A percentile compares a stretch with the other conserved stretches of the same genome.
Conservation (phyloP, 306 rosid genomes). For the Pyrus communis region DNA sequence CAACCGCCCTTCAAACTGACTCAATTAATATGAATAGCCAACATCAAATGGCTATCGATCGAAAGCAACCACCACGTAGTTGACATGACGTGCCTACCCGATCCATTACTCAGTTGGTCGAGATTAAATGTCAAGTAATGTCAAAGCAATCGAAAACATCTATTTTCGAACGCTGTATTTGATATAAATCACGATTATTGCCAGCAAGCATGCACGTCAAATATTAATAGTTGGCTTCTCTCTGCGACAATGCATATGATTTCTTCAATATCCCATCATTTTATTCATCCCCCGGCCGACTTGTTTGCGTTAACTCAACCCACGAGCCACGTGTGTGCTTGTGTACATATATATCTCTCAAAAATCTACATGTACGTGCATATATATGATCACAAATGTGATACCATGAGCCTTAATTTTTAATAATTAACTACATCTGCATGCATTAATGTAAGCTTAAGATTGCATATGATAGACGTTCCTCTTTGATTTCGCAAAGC, state of each 20-base stretch:
- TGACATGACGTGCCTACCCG: neutral
- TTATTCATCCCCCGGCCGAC: neutral
- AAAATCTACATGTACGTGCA: neutral
- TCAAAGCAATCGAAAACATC: neutral
- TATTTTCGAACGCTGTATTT: neutral
- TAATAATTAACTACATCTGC: no score
- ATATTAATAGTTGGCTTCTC: neutral
- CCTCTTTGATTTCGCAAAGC: no score
- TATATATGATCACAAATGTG: neutral
- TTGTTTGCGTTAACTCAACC: slow-evolving; percentile 19
- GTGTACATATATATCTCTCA: neutral
- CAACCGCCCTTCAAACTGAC: no score
- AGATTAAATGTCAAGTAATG: neutral
- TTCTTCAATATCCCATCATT: neutral
- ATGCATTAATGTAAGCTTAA: neutral
- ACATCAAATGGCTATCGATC: neutral
- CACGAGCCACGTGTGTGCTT: neutral
- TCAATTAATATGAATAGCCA: no score
- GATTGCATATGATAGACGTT: no score
- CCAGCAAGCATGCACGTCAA: neutral
- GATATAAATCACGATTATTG: neutral
- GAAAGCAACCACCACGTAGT: neutral
- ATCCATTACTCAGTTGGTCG: no score
- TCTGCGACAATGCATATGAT: slow-evolving; percentile 33
- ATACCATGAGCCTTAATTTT: no score